Evolutionary conservation across 495 filamentous ascomycete species (phyloP).

Genomic region (Tuber borchii): DNA sequence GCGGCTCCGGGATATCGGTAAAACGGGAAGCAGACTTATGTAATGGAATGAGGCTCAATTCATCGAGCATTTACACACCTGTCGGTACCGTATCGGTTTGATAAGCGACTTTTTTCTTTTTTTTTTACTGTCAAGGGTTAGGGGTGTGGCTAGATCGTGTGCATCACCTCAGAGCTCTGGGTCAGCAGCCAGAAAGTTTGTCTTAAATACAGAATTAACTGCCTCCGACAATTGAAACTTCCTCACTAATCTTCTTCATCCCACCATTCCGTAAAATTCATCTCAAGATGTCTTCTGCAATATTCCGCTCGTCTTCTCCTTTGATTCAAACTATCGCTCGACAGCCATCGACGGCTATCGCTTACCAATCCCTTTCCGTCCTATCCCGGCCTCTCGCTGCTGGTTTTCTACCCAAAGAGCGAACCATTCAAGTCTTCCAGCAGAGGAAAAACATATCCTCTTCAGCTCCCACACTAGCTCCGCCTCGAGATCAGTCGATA

Average conservation of each 20-base stretch:
- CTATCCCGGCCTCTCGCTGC: background rate
- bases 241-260: background rate
- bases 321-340: background rate
- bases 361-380: background rate
- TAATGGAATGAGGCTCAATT: no score
- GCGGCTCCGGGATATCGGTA: no score
- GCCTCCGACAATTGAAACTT: background rate
- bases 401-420: background rate
- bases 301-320: background rate
- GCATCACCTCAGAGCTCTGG: background rate
- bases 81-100: no score
- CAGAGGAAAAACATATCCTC: background rate
- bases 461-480: background rate
- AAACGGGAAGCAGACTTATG: no score
- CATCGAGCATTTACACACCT: no score
- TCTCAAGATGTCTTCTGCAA: conserved; percentile 2
- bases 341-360: background rate
- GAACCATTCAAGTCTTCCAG: background rate
- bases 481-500: background rate
- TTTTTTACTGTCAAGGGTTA: background rate
- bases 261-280: background rate
- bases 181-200: background rate
- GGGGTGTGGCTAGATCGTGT: background rate
- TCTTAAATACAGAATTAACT: background rate
- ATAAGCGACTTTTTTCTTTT: no score